Conservation (phyloP, 257 asterid species). For the Solanum chmielewskii region DNA sequence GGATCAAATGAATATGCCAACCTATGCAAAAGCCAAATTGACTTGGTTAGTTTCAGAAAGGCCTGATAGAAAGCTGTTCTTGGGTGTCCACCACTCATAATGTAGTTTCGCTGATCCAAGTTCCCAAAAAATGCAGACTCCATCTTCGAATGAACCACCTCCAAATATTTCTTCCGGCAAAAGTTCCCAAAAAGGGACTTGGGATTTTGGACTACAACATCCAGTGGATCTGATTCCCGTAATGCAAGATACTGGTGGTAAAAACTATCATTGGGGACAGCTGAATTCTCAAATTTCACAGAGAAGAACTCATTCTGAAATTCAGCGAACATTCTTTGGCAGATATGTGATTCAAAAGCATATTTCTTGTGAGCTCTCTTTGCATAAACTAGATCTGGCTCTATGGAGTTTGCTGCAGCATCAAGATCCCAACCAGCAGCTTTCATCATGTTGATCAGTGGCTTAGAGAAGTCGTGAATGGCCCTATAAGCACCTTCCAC, state of each 20-base stretch:
- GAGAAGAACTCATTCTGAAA: slow-evolving; percentile 77
- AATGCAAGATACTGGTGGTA: slow-evolving; percentile 62
- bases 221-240: slow-evolving; percentile 80
- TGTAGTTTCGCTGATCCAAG: slow-evolving; percentile 66
- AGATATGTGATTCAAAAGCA: slow-evolving; percentile 91
- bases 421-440: slow-evolving; percentile 99
- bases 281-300: slow-evolving; percentile 28
- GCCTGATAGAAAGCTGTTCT: slow-evolving; percentile 95
- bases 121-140: slow-evolving; percentile 92
- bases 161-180: slow-evolving; percentile 65
- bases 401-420: slow-evolving; percentile 87
- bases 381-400: slow-evolving; percentile 57
- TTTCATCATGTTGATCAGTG: slow-evolving; percentile 97
- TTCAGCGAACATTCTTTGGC: slow-evolving; percentile 87
- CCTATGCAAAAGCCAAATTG: slow-evolving; percentile 83
- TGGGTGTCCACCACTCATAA: slow-evolving; percentile 85
- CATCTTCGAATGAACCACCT: slow-evolving; percentile 80
- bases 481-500: slow-evolving; percentile 78
- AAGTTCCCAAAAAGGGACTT: slow-evolving; percentile 69
- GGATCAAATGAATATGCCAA: slow-evolving; percentile 84
- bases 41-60: slow-evolving; percentile 78
- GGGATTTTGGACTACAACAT: slow-evolving; percentile 66
- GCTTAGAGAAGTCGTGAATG: slow-evolving; percentile 95
- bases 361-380: slow-evolving; percentile 97
- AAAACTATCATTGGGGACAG: slow-evolving; percentile 31